Evolutionary conservation across 148 eudicot species (phyloP).

Genomic region (Chenopodium berlandieri): DNA sequence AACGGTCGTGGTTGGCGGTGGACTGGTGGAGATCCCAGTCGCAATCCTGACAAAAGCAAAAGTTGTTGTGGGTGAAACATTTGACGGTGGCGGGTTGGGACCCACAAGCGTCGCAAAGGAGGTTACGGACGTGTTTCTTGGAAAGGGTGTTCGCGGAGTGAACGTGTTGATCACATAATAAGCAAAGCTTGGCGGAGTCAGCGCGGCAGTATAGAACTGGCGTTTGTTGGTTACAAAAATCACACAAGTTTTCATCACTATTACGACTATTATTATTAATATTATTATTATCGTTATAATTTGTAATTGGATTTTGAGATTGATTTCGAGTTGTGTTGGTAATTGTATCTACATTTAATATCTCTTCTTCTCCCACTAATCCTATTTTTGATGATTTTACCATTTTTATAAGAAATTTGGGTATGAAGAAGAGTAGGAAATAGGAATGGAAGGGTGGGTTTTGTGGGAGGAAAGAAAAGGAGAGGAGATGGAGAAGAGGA

Average conservation of each 20-base stretch:
- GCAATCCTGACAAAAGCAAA: conserved; percentile 55
- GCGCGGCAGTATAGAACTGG: conserved; percentile 75
- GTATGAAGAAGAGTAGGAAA: no score
- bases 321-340: neutral
- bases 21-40: conserved; percentile 46
- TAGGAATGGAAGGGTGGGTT: neutral
- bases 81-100: conserved; percentile 44
- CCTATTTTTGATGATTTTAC: neutral
- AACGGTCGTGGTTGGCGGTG: conserved; percentile 33
- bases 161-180: conserved; percentile 74
- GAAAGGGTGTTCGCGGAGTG: conserved; percentile 91
- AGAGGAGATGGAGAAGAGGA: no score
- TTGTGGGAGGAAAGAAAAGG: neutral
- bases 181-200: conserved; percentile 77
- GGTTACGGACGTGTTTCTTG: conserved; percentile 65
- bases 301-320: neutral
- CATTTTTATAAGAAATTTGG: neutral
- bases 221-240: conserved; percentile 53
- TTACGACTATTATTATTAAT: no score
- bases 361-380: neutral
- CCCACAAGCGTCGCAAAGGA: conserved; percentile 65
- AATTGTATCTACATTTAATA: neutral
- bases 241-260: conserved; percentile 36
- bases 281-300: no score
- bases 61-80: conserved; percentile 46